Percentiles rank a stretch among this genome's conserved stretches.
These are phyloP conservation scores for Neofusicoccum cordaticola DNA, from an alignment of 2,329 filamentous ascomycete genomes.

Conservation along the genomic window DNA sequence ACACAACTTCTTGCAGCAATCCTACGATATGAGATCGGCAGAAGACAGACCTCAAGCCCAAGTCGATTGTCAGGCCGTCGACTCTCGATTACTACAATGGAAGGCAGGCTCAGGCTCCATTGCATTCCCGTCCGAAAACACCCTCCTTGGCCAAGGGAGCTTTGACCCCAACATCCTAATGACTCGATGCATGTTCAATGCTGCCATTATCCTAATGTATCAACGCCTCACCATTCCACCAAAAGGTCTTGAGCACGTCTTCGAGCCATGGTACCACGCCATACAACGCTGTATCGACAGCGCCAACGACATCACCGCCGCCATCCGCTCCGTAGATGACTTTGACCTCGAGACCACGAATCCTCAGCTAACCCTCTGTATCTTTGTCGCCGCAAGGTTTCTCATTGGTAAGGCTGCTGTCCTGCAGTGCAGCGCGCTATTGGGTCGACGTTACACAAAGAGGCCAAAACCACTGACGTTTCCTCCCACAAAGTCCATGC, in stretches of 20 bases:
- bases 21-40: conserved; percentile 25
- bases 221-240: conserved; percentile 25
- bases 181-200: conserved; percentile 26
- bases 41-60: conserved; percentile 26
- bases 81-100: conserved; percentile 26
- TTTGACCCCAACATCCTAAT: conserved; percentile 27
- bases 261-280: conserved; percentile 29
- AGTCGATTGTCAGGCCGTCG: conserved; percentile 25
- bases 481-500: conserved; percentile 23
- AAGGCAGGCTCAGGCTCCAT: conserved; percentile 24
- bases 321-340: conserved; percentile 24
- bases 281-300: conserved; percentile 29
- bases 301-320: conserved; percentile 26
- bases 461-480: neutral
- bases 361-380: conserved; percentile 25
- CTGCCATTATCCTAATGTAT: conserved; percentile 27
- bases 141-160: conserved; percentile 14
- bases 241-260: conserved; percentile 22
- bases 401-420: conserved; percentile 20
- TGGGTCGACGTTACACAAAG: too few relatives aligned
- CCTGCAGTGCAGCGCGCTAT: too few relatives aligned
- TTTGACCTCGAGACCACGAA: conserved; percentile 24
- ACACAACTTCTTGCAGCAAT: conserved; percentile 27
- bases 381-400: conserved; percentile 28
- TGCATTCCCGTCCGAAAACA: conserved; percentile 19